A percentile compares a stretch with the other conserved stretches of the same genome.
Evolutionary conservation across 768 basidiomycete genomes (phyloP).

Genomic region (Lactifluus subvellereus): DNA sequence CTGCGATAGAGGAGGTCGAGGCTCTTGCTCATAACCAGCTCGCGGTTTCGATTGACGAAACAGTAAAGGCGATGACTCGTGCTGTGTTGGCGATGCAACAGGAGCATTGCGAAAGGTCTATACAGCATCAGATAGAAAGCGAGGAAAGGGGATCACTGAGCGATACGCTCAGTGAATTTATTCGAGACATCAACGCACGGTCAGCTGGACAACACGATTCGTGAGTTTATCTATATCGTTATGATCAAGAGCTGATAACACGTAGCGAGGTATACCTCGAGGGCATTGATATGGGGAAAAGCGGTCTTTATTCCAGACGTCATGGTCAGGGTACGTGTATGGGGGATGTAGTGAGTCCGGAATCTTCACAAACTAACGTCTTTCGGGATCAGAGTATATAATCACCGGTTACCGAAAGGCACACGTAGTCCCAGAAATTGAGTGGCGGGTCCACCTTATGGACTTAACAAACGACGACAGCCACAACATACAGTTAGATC

Average conservation of each 20-base stretch:
- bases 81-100: slow-evolving; percentile 12
- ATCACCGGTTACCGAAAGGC: not conserved
- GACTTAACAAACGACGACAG: slow-evolving; percentile 3
- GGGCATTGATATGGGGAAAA: not conserved
- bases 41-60: not conserved
- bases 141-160: not conserved
- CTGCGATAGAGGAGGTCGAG: not conserved
- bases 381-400: not conserved
- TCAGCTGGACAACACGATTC: not conserved
- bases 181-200: not conserved
- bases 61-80: not conserved
- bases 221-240: not conserved
- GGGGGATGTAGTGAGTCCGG: too few relatives aligned
- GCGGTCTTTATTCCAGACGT: too few relatives aligned
- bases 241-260: not conserved
- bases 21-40: slow-evolving; percentile 11
- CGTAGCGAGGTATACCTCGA: not conserved
- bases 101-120: not conserved
- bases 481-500: slow-evolving; percentile 1
- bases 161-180: not conserved
- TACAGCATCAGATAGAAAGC: not conserved
- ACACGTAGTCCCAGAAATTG: not conserved
- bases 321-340: not conserved
- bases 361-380: not conserved
- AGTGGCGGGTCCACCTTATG: not conserved